Base-by-base conservation (phyloP, 108 stramenopile species). In the Cyclotella baltica region DNA sequence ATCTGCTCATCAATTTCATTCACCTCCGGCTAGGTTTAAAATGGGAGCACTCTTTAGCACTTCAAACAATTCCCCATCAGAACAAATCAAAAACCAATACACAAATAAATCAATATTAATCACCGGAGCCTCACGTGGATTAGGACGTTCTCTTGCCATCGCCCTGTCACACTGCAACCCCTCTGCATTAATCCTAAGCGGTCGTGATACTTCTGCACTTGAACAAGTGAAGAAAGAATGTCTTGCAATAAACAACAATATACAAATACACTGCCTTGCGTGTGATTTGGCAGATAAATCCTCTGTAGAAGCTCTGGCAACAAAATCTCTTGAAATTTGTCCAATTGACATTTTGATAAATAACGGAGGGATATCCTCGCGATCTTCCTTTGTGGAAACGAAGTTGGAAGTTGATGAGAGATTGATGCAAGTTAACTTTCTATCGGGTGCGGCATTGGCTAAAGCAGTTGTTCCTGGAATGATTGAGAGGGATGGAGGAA, bases 371-470 rank as follows among this genome's bases (percentile, higher is more conserved):
- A 82, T 95, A 10, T 95, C 94, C 10, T 86, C 84, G 43, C 76
- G 94, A 35, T 93, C 92, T 22, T 64, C 78, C 1, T 95, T 95
- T 69, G 31, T 95, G 0, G 88, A 93, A 51, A 93, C 94, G 0
- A 56, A 37, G 36, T 48, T 88, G 3, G 89, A 90, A 25, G 89
- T 95, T 23, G 94, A 95, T 75, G 84, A 85, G 50, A 55, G 22
- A 50, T 66, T 95, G 11, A 95, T 95, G 94, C 89, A 89, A 65
- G 85, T 95, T 53, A 95, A 95, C 67, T 95, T 95, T 62, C 81
- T 93, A 40, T 80, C 89, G 25, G 94, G 92, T 1, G 90, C 84
- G 3, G 58, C 74, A 33, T 64, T 95, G 59, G 87, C 90, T 48
- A 93, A 95, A 62, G 52, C 53, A 0, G 16, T 95, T 11, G 88